These are phyloP conservation scores for Pyrrhoderma noxium DNA, from an alignment of 1,284 basidiomycete genomes.

Conservation along the genomic window DNA sequence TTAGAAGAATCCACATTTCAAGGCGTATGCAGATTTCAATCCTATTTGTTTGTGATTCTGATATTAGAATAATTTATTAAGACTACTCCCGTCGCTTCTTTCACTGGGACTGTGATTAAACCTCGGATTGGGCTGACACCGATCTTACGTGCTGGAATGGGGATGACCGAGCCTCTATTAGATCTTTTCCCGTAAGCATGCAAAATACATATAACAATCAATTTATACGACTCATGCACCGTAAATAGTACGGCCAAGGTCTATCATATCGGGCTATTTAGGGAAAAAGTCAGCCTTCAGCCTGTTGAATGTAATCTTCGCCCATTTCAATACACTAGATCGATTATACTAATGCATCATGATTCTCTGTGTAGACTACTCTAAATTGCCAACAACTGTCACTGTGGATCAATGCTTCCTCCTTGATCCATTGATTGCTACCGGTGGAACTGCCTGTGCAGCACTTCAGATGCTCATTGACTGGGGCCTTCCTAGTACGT, in stretches of 20 bases:
- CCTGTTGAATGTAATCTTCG: constrained; percentile 77
- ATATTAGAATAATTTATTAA: constrained; percentile 31
- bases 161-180: constrained; percentile 87
- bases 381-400: constrained; percentile 75
- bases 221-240: background rate
- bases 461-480: constrained; percentile 80
- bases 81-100: constrained; percentile 56
- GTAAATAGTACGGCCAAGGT: constrained; percentile 62
- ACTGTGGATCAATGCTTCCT: constrained; percentile 81
- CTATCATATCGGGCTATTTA: constrained; percentile 85
- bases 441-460: constrained; percentile 87
- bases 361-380: constrained; percentile 78
- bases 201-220: background rate
- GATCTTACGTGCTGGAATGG: constrained; percentile 86
- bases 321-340: background rate
- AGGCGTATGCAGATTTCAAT: constrained; percentile 41
- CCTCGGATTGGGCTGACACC: constrained; percentile 82
- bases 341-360: background rate
- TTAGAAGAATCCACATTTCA: constrained; percentile 53
- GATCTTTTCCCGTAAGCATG: constrained; percentile 67
- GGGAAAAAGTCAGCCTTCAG: constrained; percentile 85
- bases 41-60: background rate
- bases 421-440: constrained; percentile 89
- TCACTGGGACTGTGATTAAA: constrained; percentile 60
- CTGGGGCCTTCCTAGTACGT: constrained; percentile 77